Evolutionary conservation across 116 monocot genomes (phyloP), one percentile per base, ranked within the genome.

Genomic region (Zostera marina): DNA sequence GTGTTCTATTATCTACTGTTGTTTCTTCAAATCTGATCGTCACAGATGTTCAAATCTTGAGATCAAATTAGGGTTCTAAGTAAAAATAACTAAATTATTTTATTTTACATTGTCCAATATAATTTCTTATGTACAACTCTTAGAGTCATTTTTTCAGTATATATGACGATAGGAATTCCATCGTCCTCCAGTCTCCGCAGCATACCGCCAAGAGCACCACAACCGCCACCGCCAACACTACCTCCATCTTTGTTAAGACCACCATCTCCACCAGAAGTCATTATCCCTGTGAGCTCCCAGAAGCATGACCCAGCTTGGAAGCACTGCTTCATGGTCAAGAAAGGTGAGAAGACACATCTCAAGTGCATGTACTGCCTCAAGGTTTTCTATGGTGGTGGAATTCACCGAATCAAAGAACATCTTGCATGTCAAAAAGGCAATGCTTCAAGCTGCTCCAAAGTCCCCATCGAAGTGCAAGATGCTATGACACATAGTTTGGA

Each of bases 291-390:
- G 44, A 78, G 90, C 16, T 76, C 90, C 8, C 98, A 90, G 58
- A 98, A 98, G 82, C 98, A 98, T 51, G 98, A 98, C 53, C 98
- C 98, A 0, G 98, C 98, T 10, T 98, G 98, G 98, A 89, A 98
- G 69, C 98, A 98, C 52, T 98, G 98, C 64, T 74, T 75, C 22
- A 85, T 98, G 98, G 71, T 90, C 24, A 78, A 79, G 9, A 73
- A 78, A 5, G 83, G 67, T 0, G 91, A 86, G 49, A 68, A 81
- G 26, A 77, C 75, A 5, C 72, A 78, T 59, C 83, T 98, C 26
- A 85, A 79, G 48, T 98, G 98, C 68, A 64, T 76, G 61, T 98
- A 90, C 65, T 98, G 98, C 68, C 24, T 67, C 56, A 98, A 98
- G 63, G 67, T 71, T 8, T 98, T 98, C 64, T 76, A 78, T 8